Evolutionary conservation across 2,329 filamentous ascomycete species (phyloP).

Genomic region (Claviceps quebecensis): DNA sequence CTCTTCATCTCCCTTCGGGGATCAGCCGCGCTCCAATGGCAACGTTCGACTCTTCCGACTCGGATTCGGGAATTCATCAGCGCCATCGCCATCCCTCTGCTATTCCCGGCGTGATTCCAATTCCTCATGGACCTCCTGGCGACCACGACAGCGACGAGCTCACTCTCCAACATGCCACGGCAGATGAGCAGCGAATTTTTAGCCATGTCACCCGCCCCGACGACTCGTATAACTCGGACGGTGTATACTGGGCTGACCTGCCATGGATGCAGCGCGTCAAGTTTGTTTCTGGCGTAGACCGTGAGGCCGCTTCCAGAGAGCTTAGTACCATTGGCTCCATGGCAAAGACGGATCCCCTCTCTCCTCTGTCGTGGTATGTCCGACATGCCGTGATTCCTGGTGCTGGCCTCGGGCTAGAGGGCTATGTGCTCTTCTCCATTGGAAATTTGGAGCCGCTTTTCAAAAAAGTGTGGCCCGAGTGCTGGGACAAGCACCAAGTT

Average conservation of each 20-base stretch:
- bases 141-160: constrained; percentile 36
- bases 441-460: constrained; percentile 83
- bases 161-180: constrained; percentile 25
- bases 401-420: constrained; percentile 82
- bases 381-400: constrained; percentile 84
- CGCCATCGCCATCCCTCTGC: constrained; percentile 15
- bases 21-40: constrained; percentile 1
- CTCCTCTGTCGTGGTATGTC: constrained; percentile 75
- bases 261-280: constrained; percentile 51
- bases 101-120: constrained; percentile 37
- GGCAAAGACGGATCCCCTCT: constrained; percentile 76
- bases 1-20: neutral
- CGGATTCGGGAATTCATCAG: constrained; percentile 1
- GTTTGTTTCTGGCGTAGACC: constrained; percentile 66
- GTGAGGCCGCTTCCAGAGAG: constrained; percentile 55
- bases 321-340: constrained; percentile 54
- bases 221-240: constrained; percentile 71
- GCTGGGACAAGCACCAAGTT: constrained; percentile 55
- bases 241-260: constrained; percentile 88
- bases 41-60: constrained; percentile 2
- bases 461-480: constrained; percentile 56
- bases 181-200: constrained; percentile 50
- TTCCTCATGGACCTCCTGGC: constrained; percentile 34
- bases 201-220: constrained; percentile 71
- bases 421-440: constrained; percentile 94